Evolutionary conservation across 805 yeast species (phyloP).

Genomic region (Suhomyces canberraensis): DNA sequence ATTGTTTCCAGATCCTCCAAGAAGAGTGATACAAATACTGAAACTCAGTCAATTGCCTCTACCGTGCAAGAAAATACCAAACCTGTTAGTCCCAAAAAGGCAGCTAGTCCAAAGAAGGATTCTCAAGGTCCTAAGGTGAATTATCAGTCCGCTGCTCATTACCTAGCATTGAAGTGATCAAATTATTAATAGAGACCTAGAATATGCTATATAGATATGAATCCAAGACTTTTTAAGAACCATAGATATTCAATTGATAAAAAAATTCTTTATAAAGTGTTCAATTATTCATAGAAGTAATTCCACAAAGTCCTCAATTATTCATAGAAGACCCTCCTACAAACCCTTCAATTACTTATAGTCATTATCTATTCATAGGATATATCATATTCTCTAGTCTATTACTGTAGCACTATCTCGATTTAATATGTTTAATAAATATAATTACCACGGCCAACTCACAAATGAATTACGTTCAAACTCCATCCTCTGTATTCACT

Average conservation of each 20-base stretch:
- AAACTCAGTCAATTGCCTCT: background rate
- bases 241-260: too few relatives aligned
- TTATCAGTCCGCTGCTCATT: background rate
- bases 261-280: too few relatives aligned
- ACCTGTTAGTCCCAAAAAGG: background rate
- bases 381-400: too few relatives aligned
- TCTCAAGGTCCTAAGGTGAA: background rate
- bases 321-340: too few relatives aligned
- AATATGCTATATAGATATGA: background rate
- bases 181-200: background rate
- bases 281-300: too few relatives aligned
- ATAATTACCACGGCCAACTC: too few relatives aligned
- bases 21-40: background rate
- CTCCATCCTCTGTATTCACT: constrained; percentile 21
- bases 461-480: constrained; percentile 10
- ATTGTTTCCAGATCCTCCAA: background rate
- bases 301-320: too few relatives aligned
- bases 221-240: too few relatives aligned
- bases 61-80: background rate
- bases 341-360: too few relatives aligned
- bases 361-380: too few relatives aligned
- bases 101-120: background rate
- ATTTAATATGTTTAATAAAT: too few relatives aligned
- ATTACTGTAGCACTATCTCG: too few relatives aligned
- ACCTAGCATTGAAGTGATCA: background rate